Percentiles rank a stretch among this genome's conserved stretches.
phyloP scores from a whole-genome alignment of 108 stramenopile species.

The Fragilariopsis cylindrus region DNA sequence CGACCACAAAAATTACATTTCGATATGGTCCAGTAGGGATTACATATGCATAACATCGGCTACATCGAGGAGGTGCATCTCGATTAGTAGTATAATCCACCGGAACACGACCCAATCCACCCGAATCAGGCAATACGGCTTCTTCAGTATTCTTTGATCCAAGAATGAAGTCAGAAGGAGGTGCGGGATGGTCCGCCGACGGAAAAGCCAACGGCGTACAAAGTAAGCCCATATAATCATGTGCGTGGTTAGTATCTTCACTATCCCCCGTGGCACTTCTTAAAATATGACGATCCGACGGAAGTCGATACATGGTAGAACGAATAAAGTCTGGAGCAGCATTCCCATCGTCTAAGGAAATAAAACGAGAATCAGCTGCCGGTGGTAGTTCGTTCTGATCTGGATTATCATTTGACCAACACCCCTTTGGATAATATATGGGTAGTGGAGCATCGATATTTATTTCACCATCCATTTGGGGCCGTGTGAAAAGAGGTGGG shows the following conservation, averaged over 20 bases:
- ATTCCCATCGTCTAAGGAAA: conserved; percentile 58
- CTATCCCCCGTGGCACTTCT: conserved; percentile 28
- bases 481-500: conserved; percentile 20
- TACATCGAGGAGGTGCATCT: conserved; percentile 64
- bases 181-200: conserved; percentile 19
- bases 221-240: conserved; percentile 53
- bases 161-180: neutral
- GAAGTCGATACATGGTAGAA: conserved; percentile 59
- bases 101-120: conserved; percentile 45
- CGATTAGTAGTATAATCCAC: conserved; percentile 36
- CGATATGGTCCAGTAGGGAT: conserved; percentile 58
- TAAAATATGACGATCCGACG: conserved; percentile 43
- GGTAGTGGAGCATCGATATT: conserved; percentile 1
- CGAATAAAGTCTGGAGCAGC: conserved; percentile 65
- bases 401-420: conserved; percentile 15
- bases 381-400: conserved; percentile 39
- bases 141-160: neutral
- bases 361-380: conserved; percentile 56
- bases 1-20: conserved; percentile 64
- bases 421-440: conserved; percentile 34
- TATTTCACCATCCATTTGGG: neutral
- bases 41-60: conserved; percentile 75
- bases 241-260: neutral
- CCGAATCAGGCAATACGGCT: conserved; percentile 12
- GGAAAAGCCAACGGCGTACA: conserved; percentile 57